Base-by-base conservation (phyloP, 306 rosid genomes). In the Comarum palustre region DNA sequence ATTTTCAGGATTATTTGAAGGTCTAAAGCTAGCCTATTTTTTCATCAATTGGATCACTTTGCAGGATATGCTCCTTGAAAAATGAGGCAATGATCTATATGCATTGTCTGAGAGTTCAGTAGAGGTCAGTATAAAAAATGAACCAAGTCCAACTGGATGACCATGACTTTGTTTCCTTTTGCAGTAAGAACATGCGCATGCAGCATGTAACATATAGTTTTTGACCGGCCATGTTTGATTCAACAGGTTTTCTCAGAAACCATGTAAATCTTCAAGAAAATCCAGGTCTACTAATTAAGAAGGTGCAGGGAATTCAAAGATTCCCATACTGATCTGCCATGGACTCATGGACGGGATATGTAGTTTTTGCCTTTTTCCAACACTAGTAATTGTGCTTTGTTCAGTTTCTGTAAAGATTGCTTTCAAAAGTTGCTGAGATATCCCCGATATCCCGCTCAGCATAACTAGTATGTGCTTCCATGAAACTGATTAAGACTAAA, bases 381-480 rank as follows among this genome's bases (percentile, higher is more conserved):
- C 58, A 66, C n/a, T 50, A 66, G 14, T 50, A 5, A 6, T 7
- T 42, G 39, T 61, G 41, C 29, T 84, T 75, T 36, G 73, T 68
- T 24, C 27, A 24, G 34, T 11, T 55, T 55, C 32, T 55, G 16
- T 4, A 12, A 29, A 59, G 50, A 51, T 74, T 89, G 81, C 58
- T 68, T 76, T 59, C 73, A 75, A 80, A 74, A 52, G 79, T 65
- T 74, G 76, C 63, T 22, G 76, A 76, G 58, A 66, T 45, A 82
- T 85, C 89, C 91, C 89, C 70, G 34, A 75, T 69, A 87, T 83
- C 78, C 75, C 81, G 82, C 80, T 70, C n/a, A 2, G 20, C 9
- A 80, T 24, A 3, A 13, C 45, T 9, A 41, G 17, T 20, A 8
- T 22, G 60, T 22, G 15, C 14, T 54, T 55, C 12, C 32, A 55